Evolutionary conservation across 768 basidiomycete genomes (phyloP), one percentile per base, ranked within the genome.

Genomic region (Trametes sanguinea): DNA sequence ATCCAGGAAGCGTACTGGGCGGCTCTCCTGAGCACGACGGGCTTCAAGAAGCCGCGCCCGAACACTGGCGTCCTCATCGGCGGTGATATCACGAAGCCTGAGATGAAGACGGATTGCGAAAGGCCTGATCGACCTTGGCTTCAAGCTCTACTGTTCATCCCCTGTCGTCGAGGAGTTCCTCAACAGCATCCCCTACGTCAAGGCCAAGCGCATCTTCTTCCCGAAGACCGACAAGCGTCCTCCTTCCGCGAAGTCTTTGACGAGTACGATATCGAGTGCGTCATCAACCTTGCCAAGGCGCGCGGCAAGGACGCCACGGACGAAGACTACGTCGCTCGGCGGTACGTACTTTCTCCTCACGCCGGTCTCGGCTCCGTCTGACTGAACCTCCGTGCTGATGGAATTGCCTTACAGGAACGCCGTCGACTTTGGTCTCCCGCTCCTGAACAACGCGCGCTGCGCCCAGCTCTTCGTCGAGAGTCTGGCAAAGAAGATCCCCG

Each of bases 1-100:
- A 81, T 98, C 48, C 87, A 95, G 65, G 97, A 99, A 76, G 97
- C 96, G 13, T 95, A 95, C 76, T 95, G 94, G 94, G 87, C 92
- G 2, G 89, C 96, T 2, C 80, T 97, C n/a, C 86, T 94, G 51
- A 94, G 92, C 65, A 95, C 92, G 7, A 99, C 94, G 32, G 95
- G 95, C 14, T 97, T 98, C 84, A 96, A 92, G 76, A 80, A 94
- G 54, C 97, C 97, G 22, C 83, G 81, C 56, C 83, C 86, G 22
- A 85, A 85, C 51, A 93, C 90, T 0, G 97, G 97, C 65, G 88
- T 97, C 29, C 84, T 99, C 61, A 81, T 98, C 57, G 97, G 97
- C 45, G 97, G 97, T 45, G 95, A 98, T 70, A 81, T 90, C 61
- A 81, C 80, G 59, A 88, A 89, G 72, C 93, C 95, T 3, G 94